These are phyloP conservation scores for Candida sojae DNA, from an alignment of 1,139 yeast species.

Conservation along the genomic window DNA sequence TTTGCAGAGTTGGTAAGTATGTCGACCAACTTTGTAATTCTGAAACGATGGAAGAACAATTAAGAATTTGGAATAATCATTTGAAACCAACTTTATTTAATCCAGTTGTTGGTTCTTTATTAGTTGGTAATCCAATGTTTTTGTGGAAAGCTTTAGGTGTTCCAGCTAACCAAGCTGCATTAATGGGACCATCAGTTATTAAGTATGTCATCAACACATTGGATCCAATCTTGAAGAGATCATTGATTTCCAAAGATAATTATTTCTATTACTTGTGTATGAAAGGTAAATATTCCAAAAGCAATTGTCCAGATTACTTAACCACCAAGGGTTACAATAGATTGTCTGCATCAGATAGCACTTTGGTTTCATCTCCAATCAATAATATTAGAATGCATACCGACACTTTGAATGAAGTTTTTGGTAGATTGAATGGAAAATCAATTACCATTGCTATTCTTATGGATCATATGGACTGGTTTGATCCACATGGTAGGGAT, in stretches of 20 bases:
- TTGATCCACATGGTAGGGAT: conserved; percentile 63
- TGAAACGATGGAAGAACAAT: conserved; percentile 61
- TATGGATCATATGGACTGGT: conserved; percentile 96
- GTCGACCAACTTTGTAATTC: conserved; percentile 61
- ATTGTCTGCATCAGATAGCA: conserved; percentile 34
- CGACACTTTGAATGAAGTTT: conserved; percentile 74
- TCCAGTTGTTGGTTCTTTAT: conserved; percentile 63
- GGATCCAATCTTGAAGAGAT: conserved; percentile 68
- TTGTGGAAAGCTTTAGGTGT: conserved; percentile 89
- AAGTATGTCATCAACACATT: conserved; percentile 75
- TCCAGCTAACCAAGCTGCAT: conserved; percentile 77
- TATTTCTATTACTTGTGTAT: conserved; percentile 76
- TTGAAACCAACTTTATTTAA: conserved; percentile 72
- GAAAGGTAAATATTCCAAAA: conserved; percentile 58
- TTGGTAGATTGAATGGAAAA: conserved; percentile 60
- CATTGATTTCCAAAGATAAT: conserved; percentile 68
- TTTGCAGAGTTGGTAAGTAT: conserved; percentile 54
- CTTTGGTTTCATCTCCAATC: conserved; percentile 39
- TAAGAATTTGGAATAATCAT: conserved; percentile 58
- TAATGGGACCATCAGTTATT: conserved; percentile 74
- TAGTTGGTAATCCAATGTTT: conserved; percentile 79
- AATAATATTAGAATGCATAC: conserved; percentile 78
- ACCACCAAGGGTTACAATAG: conserved; percentile 57
- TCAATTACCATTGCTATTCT: conserved; percentile 76
- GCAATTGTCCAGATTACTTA: conserved; percentile 77